Percentiles rank a stretch among this genome's conserved stretches.
phyloP scores from a whole-genome alignment of 2,329 filamentous ascomycete species.

The Scopulariopsis brevicaulis region DNA sequence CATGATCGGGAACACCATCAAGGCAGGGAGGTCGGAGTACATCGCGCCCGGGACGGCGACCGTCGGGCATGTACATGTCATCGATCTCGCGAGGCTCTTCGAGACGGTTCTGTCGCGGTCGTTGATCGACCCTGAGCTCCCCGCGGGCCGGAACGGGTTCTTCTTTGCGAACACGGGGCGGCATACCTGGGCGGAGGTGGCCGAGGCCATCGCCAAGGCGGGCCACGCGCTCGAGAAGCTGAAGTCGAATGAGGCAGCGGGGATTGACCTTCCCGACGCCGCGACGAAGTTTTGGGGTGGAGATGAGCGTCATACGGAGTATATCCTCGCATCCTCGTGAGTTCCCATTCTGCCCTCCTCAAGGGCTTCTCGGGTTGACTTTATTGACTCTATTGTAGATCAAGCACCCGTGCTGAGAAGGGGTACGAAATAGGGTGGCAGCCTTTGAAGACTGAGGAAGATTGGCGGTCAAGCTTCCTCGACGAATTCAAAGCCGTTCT shows the following conservation, averaged over 20 bases:
- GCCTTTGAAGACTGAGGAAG: constrained; percentile 13
- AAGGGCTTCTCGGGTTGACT: neutral
- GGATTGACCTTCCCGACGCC: neutral
- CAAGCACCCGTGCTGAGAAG: constrained; percentile 10
- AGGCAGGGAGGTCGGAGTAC: constrained; percentile 3
- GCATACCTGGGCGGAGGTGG: constrained; percentile 23
- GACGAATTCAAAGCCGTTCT: neutral
- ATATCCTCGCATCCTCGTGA: neutral
- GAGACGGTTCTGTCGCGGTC: constrained; percentile 18
- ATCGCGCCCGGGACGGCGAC: constrained; percentile 20
- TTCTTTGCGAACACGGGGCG: constrained; percentile 25
- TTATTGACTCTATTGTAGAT: neutral
- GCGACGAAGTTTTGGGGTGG: neutral
- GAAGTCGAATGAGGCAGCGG: neutral
- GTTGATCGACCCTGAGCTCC: constrained; percentile 16
- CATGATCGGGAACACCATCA: constrained; percentile 15
- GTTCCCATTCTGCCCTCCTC: neutral
- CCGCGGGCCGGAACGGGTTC: constrained; percentile 21
- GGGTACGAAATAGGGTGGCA: constrained; percentile 16
- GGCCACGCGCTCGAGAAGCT: constrained; percentile 16
- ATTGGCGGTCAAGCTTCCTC: constrained; percentile 3
- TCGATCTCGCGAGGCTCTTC: constrained; percentile 26
- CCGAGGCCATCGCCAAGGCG: constrained; percentile 17
- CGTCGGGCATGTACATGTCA: constrained; percentile 28
- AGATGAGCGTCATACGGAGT: neutral